A percentile compares a stretch with the other conserved stretches of the same genome.
Conservation (phyloP, 2,329 filamentous ascomycete genomes). For the Pseudopithomyces chartarum region DNA sequence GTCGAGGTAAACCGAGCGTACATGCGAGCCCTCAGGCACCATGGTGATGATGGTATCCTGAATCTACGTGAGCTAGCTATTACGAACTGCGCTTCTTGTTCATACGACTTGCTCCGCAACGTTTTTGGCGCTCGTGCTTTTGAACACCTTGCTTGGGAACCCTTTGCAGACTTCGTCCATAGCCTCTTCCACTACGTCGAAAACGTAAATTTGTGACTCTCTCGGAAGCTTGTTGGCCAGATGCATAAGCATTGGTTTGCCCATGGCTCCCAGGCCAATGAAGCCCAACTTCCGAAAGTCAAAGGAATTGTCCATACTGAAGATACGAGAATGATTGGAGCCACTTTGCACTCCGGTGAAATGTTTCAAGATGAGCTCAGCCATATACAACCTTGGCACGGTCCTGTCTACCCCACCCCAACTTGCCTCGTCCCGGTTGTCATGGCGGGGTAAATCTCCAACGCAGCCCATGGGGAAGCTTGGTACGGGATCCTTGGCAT, state of each 20-base stretch:
- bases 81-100: background rate
- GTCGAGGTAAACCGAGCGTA: constrained; percentile 57
- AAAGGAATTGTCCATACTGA: constrained; percentile 24
- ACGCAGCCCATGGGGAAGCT: background rate
- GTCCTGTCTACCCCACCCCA: constrained; percentile 8
- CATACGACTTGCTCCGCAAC: constrained; percentile 57
- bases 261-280: constrained; percentile 62
- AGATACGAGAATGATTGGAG: background rate
- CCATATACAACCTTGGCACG: background rate
- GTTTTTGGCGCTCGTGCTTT: constrained; percentile 51
- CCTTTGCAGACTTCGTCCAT: constrained; percentile 51
- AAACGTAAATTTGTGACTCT: constrained; percentile 53
- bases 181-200: constrained; percentile 53
- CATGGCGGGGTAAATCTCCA: constrained; percentile 3
- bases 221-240: constrained; percentile 53
- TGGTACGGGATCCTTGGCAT: background rate
- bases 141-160: constrained; percentile 47
- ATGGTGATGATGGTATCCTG: constrained; percentile 59
- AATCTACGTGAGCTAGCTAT: constrained; percentile 4
- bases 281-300: constrained; percentile 51
- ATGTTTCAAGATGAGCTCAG: background rate
- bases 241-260: constrained; percentile 58
- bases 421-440: background rate
- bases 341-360: background rate
- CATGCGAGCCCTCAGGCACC: constrained; percentile 59